Percentiles rank a stretch among this genome's conserved stretches.
Conservation (phyloP, 768 basidiomycete species). For the Tylopilus sp. region DNA sequence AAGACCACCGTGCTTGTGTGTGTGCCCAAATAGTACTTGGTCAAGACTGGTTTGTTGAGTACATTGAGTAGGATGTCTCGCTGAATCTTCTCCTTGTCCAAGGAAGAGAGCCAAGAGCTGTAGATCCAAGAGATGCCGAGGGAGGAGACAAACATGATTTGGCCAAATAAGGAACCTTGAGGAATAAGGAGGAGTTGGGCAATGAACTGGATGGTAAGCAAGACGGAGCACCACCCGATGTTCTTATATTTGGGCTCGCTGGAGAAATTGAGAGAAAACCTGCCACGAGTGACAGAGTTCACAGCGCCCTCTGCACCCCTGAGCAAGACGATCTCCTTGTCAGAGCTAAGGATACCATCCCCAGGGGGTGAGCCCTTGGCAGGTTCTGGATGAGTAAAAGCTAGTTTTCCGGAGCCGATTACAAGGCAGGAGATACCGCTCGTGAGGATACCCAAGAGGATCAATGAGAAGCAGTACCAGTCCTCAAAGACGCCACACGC, state of each 20-base stretch:
- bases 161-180: slow-evolving; percentile 32
- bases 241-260: slow-evolving; percentile 25
- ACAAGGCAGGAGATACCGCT: slow-evolving; percentile 31
- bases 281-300: slow-evolving; percentile 30
- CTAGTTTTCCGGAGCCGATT: slow-evolving; percentile 32
- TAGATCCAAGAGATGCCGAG: slow-evolving; percentile 36
- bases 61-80: slow-evolving; percentile 23
- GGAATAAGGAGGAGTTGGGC: slow-evolving; percentile 35
- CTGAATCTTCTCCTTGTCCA: slow-evolving; percentile 36
- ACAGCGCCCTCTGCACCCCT: slow-evolving; percentile 28
- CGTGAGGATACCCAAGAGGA: slow-evolving; percentile 32
- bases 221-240: slow-evolving; percentile 30
- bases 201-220: slow-evolving; percentile 34
- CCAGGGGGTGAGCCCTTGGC: slow-evolving; percentile 22
- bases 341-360: slow-evolving; percentile 27
- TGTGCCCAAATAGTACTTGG: slow-evolving; percentile 26
- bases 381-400: slow-evolving; percentile 23
- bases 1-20: slow-evolving; percentile 27
- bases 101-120: slow-evolving; percentile 33
- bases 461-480: slow-evolving; percentile 34
- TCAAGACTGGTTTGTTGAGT: slow-evolving; percentile 20
- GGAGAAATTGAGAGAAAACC: slow-evolving; percentile 19
- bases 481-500: slow-evolving; percentile 29
- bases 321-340: slow-evolving; percentile 25
- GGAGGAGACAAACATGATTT: slow-evolving; percentile 33